Base-by-base conservation (phyloP, 23 red algal species). In the Gracilaria domingensis region DNA sequence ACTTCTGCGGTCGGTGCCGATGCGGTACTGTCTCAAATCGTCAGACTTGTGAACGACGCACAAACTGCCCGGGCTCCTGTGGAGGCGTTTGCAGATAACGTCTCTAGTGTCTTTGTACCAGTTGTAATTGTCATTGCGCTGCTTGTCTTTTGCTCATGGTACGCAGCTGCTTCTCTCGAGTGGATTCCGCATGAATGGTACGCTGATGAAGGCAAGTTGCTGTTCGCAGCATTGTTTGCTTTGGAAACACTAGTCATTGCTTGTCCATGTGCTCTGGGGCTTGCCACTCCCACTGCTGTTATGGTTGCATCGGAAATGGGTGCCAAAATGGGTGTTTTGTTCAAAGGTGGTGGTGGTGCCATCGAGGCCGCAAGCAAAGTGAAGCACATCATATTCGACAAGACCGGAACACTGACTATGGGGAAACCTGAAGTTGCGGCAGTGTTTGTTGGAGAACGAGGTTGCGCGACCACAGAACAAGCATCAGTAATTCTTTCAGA, bases 231-330 rank as follows among this genome's bases (percentile, higher is more conserved):
- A 18, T 61, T 96, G 23, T 99, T 99, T 89, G 94, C 94, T 18
- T 66, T 99, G 18, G 90, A 93, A 35, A 94, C 92, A 38, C 67
- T 99, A 70, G 94, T 96, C 30, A 95, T 99, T 58, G 97, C 97
- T 25, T 99, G 97, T 70, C 97, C 97, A 35, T 99, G 97, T 75
- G 94, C 97, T 14, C 87, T 99, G 17, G 97, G 97, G 35, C 93
- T 99, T 26, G 97, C 97, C n/a, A 99, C 97, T 26, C 97, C 97
- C 28, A 96, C 97, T 30, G 97, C 88, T 18, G 92, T 99, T 0
- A 96, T 99, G 94, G 93, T 96, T 55, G 94, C 94, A 18, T 93
- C 91, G 2, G 90, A 88, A 44, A 80, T 99, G 47, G 93, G 88
- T 12, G 82, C 91, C 25, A 56, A 80, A 24, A 33, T 72, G 0